Conservation (phyloP, 2,329 filamentous ascomycete species). For the Decorospora gaudefroyi region DNA sequence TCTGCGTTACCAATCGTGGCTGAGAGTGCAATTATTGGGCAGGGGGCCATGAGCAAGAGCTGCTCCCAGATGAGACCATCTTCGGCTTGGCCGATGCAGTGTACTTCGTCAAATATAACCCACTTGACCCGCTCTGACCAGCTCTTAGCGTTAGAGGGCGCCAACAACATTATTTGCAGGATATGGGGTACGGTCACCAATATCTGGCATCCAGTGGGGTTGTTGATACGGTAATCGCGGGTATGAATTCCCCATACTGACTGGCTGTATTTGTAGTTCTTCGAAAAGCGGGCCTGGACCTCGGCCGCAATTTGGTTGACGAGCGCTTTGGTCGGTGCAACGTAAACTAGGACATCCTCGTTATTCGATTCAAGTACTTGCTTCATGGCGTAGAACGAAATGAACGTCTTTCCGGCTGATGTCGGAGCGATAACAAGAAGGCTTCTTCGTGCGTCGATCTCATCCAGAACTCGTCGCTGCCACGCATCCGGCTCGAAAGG, state of each 20-base stretch:
- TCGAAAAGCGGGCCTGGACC: conserved; percentile 73
- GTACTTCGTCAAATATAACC: conserved; percentile 83
- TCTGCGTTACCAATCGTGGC: conserved; percentile 77
- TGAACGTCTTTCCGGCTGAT: conserved; percentile 81
- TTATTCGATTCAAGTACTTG: conserved; percentile 70
- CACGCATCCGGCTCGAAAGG: conserved; percentile 75
- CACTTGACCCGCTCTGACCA: conserved; percentile 72
- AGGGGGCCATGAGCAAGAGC: conserved; percentile 72
- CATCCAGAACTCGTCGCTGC: conserved; percentile 74
- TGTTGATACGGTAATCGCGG: conserved; percentile 74
- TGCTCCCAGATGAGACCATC: conserved; percentile 81
- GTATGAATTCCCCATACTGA: conserved; percentile 82
- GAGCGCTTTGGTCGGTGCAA: conserved; percentile 79
- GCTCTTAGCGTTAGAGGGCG: conserved; percentile 67
- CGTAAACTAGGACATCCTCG: conserved; percentile 74
- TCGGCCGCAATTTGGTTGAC: conserved; percentile 85
- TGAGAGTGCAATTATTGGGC: conserved; percentile 77
- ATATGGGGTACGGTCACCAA: conserved; percentile 79
- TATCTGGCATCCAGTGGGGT: conserved; percentile 71
- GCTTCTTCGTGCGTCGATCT: conserved; percentile 70
- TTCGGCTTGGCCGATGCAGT: conserved; percentile 76
- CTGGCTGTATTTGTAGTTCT: conserved; percentile 63
- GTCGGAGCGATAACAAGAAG: conserved; percentile 78
- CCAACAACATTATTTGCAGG: conserved; percentile 72
- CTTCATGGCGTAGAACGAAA: conserved; percentile 83